phyloP scores from a whole-genome alignment of 148 eudicot genomes.

The Camellia sinensis region DNA sequence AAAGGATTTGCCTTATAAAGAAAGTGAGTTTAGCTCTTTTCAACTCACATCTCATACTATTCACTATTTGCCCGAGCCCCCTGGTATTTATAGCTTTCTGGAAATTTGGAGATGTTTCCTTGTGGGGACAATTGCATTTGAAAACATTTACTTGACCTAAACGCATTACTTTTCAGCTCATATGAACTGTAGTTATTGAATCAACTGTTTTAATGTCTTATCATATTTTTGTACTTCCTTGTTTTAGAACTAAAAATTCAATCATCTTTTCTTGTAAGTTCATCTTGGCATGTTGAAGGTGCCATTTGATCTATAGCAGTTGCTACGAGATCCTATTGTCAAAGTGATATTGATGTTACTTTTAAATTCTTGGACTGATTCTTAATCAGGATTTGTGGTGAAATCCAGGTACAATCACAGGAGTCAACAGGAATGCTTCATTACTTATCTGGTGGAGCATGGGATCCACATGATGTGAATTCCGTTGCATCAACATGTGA shows the following conservation, averaged over 20 bases:
- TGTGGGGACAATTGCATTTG: not conserved
- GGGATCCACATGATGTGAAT: constrained; percentile 96
- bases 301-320: not conserved
- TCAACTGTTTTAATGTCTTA: not conserved
- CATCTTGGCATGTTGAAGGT: not conserved
- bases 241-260: not conserved
- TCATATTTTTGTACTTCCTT: not conserved
- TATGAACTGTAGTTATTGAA: not conserved
- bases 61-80: not conserved
- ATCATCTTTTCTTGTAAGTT: not conserved
- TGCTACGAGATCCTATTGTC: constrained; percentile 9
- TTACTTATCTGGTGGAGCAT: constrained; percentile 84
- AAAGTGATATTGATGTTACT: constrained; percentile 1
- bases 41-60: not conserved
- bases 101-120: not conserved
- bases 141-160: not conserved
- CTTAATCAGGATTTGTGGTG: constrained; percentile 52
- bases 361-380: constrained; percentile 31
- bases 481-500: constrained; percentile 77
- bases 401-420: constrained; percentile 81
- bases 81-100: not conserved
- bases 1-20: not conserved
- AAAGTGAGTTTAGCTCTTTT: not conserved
- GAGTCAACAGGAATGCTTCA: constrained; percentile 95
- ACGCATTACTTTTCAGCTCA: not conserved